Base-by-base conservation (phyloP, 2,329 filamentous ascomycete species). In the Phoma sp. region DNA sequence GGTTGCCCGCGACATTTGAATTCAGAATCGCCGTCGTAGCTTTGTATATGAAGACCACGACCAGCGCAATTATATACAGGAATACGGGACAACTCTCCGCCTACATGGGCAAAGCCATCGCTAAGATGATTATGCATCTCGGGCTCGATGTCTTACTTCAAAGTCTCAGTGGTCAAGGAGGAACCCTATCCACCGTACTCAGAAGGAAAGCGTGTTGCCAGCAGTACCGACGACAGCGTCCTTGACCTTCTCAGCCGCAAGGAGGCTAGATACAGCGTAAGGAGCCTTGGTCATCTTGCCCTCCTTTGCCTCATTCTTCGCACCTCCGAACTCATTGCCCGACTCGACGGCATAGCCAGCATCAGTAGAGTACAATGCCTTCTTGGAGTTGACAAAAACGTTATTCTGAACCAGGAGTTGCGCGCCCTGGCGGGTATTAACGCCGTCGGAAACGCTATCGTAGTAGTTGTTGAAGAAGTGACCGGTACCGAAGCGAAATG, bases 401-500 rank as follows among this genome's bases (percentile, higher is more conserved):
- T 75, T 76, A 64, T 71, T 72, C 67, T 79, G 70, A 13, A 79
- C 76, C 22, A 79, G 75, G 7, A 76, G 61, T 63, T 79, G 72
- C 0, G 77, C 77, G 39, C 75, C 75, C 49, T 72, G 64, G 44
- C 77, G 72, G 7, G 75, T 74, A 69, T 79, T 77, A 59, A 79
- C 72, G 14, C 72, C 76, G 46, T 76, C 73, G 24, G 58, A 60
- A 14, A 73, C 68, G 23, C 66, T 64, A 32, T 77, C 73, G 57
- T 71, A 74, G 70, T 77, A 79, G 67, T 70, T 80, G 78, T 84
- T 86, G 77, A 80, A 84, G 62, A 84, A 69, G 74, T 89, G 87
- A 9, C 77, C 85, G 37, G 83, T 88, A 25, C 86, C 87, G 76
- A 89, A 89, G 61, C 86, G 85, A 70, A 88, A 69, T 3, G 81